Evolutionary conservation across 331 rosid species (phyloP).

Genomic region (Malus hybrid): DNA sequence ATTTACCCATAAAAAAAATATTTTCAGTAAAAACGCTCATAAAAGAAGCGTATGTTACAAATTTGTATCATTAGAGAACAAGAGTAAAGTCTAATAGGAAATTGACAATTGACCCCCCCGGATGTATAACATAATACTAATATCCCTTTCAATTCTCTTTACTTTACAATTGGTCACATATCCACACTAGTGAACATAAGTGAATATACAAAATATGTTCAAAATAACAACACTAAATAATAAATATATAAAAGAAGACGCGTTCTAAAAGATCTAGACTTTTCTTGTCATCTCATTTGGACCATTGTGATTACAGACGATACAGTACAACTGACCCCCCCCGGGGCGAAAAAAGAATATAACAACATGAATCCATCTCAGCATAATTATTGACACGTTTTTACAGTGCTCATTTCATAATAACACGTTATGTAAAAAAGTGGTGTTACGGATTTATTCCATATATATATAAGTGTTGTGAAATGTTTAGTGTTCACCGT

Average conservation of each 20-base stretch:
- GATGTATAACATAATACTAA: background rate
- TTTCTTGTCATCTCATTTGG: background rate
- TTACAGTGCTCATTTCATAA: too few relatives aligned
- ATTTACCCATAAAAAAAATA: too few relatives aligned
- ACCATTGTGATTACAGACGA: background rate
- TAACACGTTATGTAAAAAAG: too few relatives aligned
- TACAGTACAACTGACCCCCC: background rate
- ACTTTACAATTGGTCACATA: background rate
- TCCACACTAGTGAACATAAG: background rate
- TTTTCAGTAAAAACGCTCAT: too few relatives aligned
- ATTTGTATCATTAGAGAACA: background rate
- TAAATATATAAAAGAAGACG: background rate
- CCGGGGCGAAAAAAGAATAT: too few relatives aligned
- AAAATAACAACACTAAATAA: background rate
- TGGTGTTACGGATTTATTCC: fast-evolving
- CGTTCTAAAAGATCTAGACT: background rate
- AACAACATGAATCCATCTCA: too few relatives aligned
- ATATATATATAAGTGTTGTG: too few relatives aligned
- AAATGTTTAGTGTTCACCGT: too few relatives aligned
- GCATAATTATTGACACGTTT: too few relatives aligned
- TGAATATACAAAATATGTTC: background rate
- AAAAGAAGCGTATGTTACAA: background rate
- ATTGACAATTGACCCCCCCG: too few relatives aligned
- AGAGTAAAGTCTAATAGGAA: background rate
- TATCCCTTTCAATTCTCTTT: background rate